phyloP scores from a whole-genome alignment of 208 protist genomes.

The Crithidia brevicula region DNA sequence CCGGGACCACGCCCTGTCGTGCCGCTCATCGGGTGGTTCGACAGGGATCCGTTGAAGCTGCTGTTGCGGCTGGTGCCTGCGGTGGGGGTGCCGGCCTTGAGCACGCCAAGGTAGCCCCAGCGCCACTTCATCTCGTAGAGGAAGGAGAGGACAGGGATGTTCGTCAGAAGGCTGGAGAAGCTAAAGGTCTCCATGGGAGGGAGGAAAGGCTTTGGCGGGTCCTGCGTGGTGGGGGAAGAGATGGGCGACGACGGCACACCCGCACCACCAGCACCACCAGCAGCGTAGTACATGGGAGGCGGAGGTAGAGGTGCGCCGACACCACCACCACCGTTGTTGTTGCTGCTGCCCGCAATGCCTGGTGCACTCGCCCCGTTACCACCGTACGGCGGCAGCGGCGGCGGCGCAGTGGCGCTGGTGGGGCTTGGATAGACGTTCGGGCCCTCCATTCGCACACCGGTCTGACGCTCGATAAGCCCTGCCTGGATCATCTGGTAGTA shows the following conservation, averaged over 20 bases:
- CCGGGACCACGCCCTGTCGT: conserved; percentile 24
- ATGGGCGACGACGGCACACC: background rate
- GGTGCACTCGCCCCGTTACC: background rate
- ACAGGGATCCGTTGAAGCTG: conserved; percentile 10
- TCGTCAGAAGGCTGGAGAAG: conserved; percentile 87
- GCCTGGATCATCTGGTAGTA: conserved; percentile 80
- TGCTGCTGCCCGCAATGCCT: background rate
- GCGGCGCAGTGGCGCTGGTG: conserved; percentile 2
- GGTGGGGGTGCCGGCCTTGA: conserved; percentile 42
- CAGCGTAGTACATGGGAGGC: conserved; percentile 6
- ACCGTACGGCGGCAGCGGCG: conserved; percentile 21
- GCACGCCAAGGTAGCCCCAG: conserved; percentile 68
- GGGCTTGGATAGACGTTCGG: conserved; percentile 13
- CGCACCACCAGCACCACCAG: too few relatives aligned
- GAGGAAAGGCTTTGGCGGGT: conserved; percentile 22
- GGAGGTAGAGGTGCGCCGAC: conserved; percentile 1
- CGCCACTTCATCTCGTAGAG: conserved; percentile 88
- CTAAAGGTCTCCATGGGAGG: conserved; percentile 89
- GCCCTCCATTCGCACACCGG: conserved; percentile 18
- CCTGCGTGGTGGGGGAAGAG: conserved; percentile 16
- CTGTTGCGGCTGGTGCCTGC: conserved; percentile 20
- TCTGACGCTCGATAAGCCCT: conserved; percentile 55
- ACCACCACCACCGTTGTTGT: background rate
- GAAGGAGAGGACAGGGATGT: conserved; percentile 86
- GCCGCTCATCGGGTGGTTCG: conserved; percentile 3